Base-by-base conservation (phyloP, 441 rosid species). In the Aquilaria agallochum region DNA sequence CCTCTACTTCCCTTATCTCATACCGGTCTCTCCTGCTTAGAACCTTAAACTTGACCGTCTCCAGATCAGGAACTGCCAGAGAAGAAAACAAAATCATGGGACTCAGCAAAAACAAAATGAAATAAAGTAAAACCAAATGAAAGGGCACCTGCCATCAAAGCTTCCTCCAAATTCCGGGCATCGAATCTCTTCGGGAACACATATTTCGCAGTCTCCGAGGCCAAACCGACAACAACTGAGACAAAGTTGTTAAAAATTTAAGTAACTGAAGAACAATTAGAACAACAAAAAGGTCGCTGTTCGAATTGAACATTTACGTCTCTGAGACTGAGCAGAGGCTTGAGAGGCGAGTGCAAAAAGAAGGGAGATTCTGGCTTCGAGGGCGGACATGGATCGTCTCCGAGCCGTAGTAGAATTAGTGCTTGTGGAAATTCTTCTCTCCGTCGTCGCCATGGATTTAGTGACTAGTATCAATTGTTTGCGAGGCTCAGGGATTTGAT, bases 1-100 rank as follows among this genome's bases (percentile, higher is more conserved):
- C 97, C 98, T 93, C 93, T 32, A 85, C 87, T 81, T 85, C 84
- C 78, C 96, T 81, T 46, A 88, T 83, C 84, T 90, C 97, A 68
- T 85, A 93, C 57, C 56, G 68, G 9, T 84, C 84, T 60, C 78
- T 77, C 76, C 76, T 78, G 8, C 77, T 69, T 63, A 85, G 53
- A 53, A 90, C 89, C 75, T 60, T 80, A 59, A 75, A 93, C 31
- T 83, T 72, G 74, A 90, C 78, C 0, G 96, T 82, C 82, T 90
- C 98, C 2, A 93, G 87, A 83, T 92, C 90, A 27, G 96, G 97
- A 73, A 90, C 97, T 93, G 59, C 3, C 42, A 36, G 42, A 36
- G 27, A 36, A 36, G 63, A 2, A 56, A 47, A 65, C 12, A 65
- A 45, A 52, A 51, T 32, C 57, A 15, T 3, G 31, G 30, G 48